Percentiles rank a stretch among this genome's conserved stretches.
phyloP scores from a whole-genome alignment of 371 early-diverging fungal species.

The Mortierella sp. region DNA sequence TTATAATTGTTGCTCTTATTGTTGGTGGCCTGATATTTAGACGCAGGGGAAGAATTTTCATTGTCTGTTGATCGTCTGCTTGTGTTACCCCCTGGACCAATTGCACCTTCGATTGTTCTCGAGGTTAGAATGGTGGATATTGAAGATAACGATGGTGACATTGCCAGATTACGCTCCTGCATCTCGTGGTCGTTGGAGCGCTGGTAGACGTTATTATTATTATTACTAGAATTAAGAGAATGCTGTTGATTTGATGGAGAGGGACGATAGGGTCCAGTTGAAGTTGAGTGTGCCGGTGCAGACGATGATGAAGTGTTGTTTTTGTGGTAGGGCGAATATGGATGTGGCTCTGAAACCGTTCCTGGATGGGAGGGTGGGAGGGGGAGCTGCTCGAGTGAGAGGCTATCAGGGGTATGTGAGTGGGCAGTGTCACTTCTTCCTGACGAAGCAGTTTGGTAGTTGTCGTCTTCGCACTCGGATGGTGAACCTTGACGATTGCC shows the following conservation, averaged over 20 bases:
- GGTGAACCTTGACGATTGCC: conserved; percentile 8
- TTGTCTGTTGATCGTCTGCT: not conserved
- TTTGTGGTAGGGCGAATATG: not conserved
- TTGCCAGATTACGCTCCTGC: conserved; percentile 11
- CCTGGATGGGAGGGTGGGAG: conserved; percentile 1
- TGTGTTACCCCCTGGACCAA: not conserved
- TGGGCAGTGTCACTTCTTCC: not conserved
- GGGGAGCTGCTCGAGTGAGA: not conserved
- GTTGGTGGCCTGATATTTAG: conserved; percentile 4
- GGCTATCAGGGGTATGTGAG: not conserved
- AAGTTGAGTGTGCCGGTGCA: not conserved
- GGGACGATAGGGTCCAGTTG: not conserved
- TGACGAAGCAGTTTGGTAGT: conserved; percentile 2
- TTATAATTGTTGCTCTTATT: not conserved
- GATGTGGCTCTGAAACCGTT: not conserved
- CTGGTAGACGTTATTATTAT: not conserved
- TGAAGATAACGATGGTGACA: not conserved
- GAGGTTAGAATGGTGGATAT: conserved; percentile 2
- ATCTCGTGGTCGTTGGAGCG: conserved; percentile 9
- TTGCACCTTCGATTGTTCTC: not conserved
- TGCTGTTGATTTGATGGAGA: not conserved
- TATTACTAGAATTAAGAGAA: not conserved
- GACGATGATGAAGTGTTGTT: conserved; percentile 1
- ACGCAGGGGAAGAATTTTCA: not conserved
- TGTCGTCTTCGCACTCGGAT: conserved; percentile 22